Evolutionary conservation across 108 stramenopile genomes (phyloP), one percentile per base, ranked within the genome.

Genomic region (Cyclotella atomus): DNA sequence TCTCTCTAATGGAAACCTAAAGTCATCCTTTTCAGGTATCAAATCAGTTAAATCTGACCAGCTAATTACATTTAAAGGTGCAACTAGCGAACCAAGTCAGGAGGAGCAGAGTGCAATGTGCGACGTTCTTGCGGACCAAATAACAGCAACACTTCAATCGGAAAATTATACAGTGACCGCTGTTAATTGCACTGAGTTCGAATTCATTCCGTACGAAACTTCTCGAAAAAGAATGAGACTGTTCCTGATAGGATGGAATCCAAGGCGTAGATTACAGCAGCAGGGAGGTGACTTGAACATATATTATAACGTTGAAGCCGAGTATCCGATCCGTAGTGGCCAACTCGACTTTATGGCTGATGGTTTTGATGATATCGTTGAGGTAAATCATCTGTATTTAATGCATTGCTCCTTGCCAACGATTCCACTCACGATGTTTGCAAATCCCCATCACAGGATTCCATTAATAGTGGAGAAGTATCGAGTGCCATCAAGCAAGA

Each of bases 311-410:
- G 32, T 57, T 57, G 28, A 28, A 17, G 28, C 56, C 10, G 56
- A 57, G n/a, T 57, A 57, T 57, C 10, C 56, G 0, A 8, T 57
- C 4, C 28, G 29, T 12, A 30, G 14, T 30, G 56, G 56, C 12
- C 4, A 57, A 32, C 0, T 8, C 29, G 56, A 57, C 10, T 32
- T 30, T 0, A 57, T 32, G 56, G 56, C 29, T 32, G 56, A 57
- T 57, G 56, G 28, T 0, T 57, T 57, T 30, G 56, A 30, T 32
- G 56, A 57, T 57, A 30, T 57, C 14, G 32, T 57, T 30, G 56
- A 57, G 56, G 56, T 57, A n/a, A 1, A 19, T 15, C 0, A 32
- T 8, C 1, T 57, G n/a, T 57, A 57, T 57, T 12, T 29, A 17
- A 10, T 49, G 38, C 38, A 41, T n/a, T n/a, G n/a, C n/a, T n/a